These are phyloP conservation scores for Myxozyma kluyveri DNA, from an alignment of 805 yeast genomes.

Conservation along the genomic window DNA sequence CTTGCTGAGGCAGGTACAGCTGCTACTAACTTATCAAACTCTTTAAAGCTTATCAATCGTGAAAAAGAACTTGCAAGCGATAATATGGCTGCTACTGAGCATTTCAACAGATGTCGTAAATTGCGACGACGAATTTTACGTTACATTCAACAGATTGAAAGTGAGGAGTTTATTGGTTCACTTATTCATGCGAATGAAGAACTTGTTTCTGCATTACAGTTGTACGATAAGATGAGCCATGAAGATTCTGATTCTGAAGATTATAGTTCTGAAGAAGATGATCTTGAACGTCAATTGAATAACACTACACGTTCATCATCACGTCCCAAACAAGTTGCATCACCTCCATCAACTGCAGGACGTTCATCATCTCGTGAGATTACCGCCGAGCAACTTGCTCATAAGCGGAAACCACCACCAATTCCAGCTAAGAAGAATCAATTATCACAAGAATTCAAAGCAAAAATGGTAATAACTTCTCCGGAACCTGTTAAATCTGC, in stretches of 20 bases:
- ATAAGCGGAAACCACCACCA: conserved; percentile 31
- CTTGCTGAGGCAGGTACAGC: conserved; percentile 75
- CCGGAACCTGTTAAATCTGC: conserved; percentile 26
- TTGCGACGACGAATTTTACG: conserved; percentile 75
- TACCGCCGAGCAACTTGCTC: conserved; percentile 27
- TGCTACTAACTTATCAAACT: conserved; percentile 66
- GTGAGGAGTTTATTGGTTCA: conserved; percentile 84
- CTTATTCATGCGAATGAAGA: conserved; percentile 88
- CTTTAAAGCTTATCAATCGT: conserved; percentile 47
- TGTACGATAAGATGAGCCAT: conserved; percentile 58
- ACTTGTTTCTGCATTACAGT: conserved; percentile 67
- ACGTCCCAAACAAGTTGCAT: conserved; percentile 6
- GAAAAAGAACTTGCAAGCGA: conserved; percentile 57
- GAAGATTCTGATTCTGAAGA: conserved; percentile 46
- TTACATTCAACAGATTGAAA: conserved; percentile 78
- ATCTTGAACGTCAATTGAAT: conserved; percentile 6
- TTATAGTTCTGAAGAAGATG: conserved; percentile 42
- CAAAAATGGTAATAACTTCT: conserved; percentile 17
- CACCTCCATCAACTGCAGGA: not conserved
- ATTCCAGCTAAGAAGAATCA: conserved; percentile 30
- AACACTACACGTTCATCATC: not conserved
- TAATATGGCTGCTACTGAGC: conserved; percentile 55
- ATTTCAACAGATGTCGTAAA: conserved; percentile 71
- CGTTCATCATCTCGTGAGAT: conserved; percentile 10
- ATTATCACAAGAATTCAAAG: conserved; percentile 18